These are phyloP conservation scores for Ogataea nitratoaversa DNA, from an alignment of 805 yeast species.

Conservation along the genomic window DNA sequence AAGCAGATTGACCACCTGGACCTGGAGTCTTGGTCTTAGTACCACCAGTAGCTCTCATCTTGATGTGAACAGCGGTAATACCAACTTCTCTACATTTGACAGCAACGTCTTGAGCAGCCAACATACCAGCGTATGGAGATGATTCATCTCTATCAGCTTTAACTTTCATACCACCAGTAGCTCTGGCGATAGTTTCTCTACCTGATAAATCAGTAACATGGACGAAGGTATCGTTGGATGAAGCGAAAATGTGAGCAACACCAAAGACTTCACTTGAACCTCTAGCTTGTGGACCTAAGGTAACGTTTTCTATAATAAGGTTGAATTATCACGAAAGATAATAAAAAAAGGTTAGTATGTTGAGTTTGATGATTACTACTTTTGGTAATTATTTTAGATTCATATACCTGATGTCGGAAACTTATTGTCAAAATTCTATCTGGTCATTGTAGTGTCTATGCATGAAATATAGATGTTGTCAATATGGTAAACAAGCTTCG, in stretches of 20 bases:
- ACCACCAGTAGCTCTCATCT: constrained; percentile 99
- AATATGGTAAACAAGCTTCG: too few species aligned
- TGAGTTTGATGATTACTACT: too few species aligned
- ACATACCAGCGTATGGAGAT: constrained; percentile 99
- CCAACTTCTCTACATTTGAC: constrained; percentile 99
- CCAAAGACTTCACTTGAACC: constrained; percentile 99
- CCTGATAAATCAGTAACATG: constrained; percentile 99
- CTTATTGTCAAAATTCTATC: too few species aligned
- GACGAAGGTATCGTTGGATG: constrained; percentile 99
- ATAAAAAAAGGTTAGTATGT: constrained; percentile 12
- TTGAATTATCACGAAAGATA: background rate
- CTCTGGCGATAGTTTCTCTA: constrained; percentile 99
- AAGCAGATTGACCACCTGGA: constrained; percentile 99
- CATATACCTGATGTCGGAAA: too few species aligned
- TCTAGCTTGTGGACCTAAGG: constrained; percentile 84
- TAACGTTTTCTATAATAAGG: constrained; percentile 47
- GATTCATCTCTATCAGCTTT: constrained; percentile 99
- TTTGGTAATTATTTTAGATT: too few species aligned
- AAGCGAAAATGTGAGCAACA: constrained; percentile 99
- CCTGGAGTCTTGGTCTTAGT: constrained; percentile 99
- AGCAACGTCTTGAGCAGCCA: constrained; percentile 99
- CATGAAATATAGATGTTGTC: too few species aligned
- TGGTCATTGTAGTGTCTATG: too few species aligned
- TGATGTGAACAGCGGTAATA: constrained; percentile 98
- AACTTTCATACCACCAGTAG: constrained; percentile 99